A percentile compares a stretch with the other conserved stretches of the same genome.
Conservation (phyloP, 2,329 filamentous ascomycete species). For the Phaeosphaeriaceae sp. region DNA sequence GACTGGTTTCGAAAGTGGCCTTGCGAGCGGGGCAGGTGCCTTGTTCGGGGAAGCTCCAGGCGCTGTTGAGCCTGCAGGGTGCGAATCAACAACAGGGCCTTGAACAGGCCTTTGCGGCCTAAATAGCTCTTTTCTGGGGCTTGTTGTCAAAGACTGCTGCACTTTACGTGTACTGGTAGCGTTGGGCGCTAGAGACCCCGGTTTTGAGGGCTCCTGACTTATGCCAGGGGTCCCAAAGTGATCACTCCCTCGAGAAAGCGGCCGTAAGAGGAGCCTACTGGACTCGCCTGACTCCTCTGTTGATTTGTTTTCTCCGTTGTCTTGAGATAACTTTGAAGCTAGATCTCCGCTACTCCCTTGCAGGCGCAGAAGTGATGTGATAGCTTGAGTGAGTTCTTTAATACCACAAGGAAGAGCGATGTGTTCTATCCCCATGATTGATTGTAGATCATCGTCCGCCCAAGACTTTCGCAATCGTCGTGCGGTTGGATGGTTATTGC, state of each 20-base stretch:
- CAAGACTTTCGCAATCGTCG: not conserved
- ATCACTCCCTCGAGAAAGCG: too few relatives aligned
- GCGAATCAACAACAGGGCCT: not conserved
- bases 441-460: not conserved
- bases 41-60: not conserved
- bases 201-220: too few relatives aligned
- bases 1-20: not conserved
- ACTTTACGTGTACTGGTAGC: too few relatives aligned
- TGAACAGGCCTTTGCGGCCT: too few relatives aligned
- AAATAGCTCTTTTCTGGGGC: too few relatives aligned
- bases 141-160: too few relatives aligned
- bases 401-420: not conserved
- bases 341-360: not conserved
- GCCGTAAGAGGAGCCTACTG: too few relatives aligned
- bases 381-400: not conserved
- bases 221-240: too few relatives aligned
- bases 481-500: not conserved
- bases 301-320: too few relatives aligned
- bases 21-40: not conserved
- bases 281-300: too few relatives aligned
- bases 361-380: not conserved
- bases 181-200: too few relatives aligned
- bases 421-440: not conserved
- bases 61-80: not conserved
- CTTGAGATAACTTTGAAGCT: too few relatives aligned